phyloP scores from a whole-genome alignment of 768 basidiomycete species.

The Polyporus arcularius region DNA sequence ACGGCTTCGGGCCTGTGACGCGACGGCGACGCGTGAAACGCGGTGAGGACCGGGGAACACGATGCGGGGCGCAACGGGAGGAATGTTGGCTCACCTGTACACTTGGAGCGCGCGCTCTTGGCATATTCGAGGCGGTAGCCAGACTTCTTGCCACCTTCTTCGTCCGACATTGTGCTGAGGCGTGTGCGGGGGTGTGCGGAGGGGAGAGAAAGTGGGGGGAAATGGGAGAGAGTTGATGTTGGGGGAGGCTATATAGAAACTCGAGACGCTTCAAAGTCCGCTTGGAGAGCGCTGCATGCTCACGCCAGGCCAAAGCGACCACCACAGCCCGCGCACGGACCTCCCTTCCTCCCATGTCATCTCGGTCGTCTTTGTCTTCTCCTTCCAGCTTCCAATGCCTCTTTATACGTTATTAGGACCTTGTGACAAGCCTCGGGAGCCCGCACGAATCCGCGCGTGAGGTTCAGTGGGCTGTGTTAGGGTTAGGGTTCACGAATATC shows the following conservation, averaged over 20 bases:
- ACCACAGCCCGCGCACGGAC: slow-evolving; percentile 20
- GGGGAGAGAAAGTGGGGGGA: slow-evolving; percentile 25
- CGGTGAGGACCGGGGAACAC: slow-evolving; percentile 23
- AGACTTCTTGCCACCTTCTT: slow-evolving; percentile 44
- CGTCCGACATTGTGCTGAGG: slow-evolving; percentile 37
- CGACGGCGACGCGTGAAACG: slow-evolving; percentile 31
- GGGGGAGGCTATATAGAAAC: slow-evolving; percentile 28
- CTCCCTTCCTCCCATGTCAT: neutral
- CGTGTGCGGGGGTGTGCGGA: slow-evolving; percentile 6
- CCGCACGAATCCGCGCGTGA: too few species aligned
- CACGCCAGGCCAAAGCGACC: slow-evolving; percentile 17
- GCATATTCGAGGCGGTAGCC: slow-evolving; percentile 85
- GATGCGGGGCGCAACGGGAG: slow-evolving; percentile 24
- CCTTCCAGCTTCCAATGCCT: neutral
- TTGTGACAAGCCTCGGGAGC: neutral
- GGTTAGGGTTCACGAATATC: slow-evolving; percentile 13
- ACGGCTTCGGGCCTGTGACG: slow-evolving; percentile 72
- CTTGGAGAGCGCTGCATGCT: slow-evolving; percentile 27
- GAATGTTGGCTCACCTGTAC: slow-evolving; percentile 60
- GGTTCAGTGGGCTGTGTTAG: neutral
- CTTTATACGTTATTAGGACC: neutral
- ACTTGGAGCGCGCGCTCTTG: slow-evolving; percentile 64
- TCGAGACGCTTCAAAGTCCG: slow-evolving; percentile 37
- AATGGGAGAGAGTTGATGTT: slow-evolving; percentile 20
- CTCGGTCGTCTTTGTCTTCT: neutral